Base-by-base conservation (phyloP, 116 monocot genomes). In the Papilionanthe hybrid region DNA sequence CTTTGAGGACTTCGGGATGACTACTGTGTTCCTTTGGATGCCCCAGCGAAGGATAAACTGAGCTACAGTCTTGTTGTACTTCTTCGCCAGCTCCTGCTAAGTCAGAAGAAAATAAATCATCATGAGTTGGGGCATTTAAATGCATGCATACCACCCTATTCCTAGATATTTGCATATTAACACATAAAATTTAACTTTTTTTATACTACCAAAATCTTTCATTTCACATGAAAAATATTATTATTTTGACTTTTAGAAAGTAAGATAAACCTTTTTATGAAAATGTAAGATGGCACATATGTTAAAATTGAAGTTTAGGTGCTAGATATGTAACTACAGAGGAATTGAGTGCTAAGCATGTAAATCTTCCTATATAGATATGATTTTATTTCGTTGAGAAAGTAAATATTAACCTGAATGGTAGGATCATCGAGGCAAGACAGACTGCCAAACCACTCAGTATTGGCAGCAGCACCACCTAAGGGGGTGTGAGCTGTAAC, bases 401-500 rank as follows among this genome's bases (percentile, higher is more conserved):
- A n/a, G 28, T 32, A 32, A 42, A 74, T 75, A 32, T 3, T 79
- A 79, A 96, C 96, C 84, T 92, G 83, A 79, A 96, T 79, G 30
- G 84, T 79, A 73, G 92, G 90, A 83, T 96, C 94, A 27, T 96
- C 90, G 9, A 96, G 86, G 76, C 89, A 92, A 29, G 96, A 96
- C 56, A 96, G 82, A 9, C 85, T 78, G 41, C 96, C 94, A 77
- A 96, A 96, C 92, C 87, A 90, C 73, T 96, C 92, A 44, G 88
- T 44, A 72, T 96, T 96, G 27, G 94, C 94, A 79, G 96, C 79
- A 72, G 88, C 86, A 63, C 96, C 96, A 5, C 96, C 94, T 8
- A 96, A 77, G 49, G 96, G 96, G 76, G 96, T 93, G 78, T 96
- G 96, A 17, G 96, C 96, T 47, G 94, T 96, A 50, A 96, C 92